Conservation (phyloP, 495 filamentous ascomycete species). For the Niebla homalea region DNA sequence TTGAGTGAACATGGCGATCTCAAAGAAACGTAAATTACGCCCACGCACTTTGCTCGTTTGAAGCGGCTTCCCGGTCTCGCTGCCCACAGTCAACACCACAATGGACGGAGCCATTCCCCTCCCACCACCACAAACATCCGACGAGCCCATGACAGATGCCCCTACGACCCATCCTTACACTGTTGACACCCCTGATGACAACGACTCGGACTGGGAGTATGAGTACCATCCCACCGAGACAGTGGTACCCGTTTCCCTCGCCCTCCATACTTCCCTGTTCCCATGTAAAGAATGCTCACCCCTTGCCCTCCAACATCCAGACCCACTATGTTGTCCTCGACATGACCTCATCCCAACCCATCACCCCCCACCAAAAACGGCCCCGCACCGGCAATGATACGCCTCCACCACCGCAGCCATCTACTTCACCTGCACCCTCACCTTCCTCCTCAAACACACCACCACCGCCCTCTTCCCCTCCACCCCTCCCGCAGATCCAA, state of each 20-base stretch:
- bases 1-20: neutral
- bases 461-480: neutral
- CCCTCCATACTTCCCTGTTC: neutral
- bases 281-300: neutral
- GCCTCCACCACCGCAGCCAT: neutral
- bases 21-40: neutral
- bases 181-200: conserved; percentile 6
- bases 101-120: neutral
- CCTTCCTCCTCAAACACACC: neutral
- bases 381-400: neutral
- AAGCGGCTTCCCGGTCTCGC: neutral
- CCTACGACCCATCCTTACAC: neutral
- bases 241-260: conserved; percentile 28
- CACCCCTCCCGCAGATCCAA: neutral
- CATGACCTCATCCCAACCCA: conserved; percentile 27
- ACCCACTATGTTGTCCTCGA: conserved; percentile 44
- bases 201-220: conserved; percentile 47
- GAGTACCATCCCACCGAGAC: conserved; percentile 46
- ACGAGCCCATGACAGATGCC: neutral
- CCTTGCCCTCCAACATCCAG: conserved; percentile 17
- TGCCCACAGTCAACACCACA: neutral
- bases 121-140: neutral
- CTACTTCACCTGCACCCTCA: neutral
- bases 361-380: neutral
- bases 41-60: neutral